Evolutionary conservation across 2,329 filamentous ascomycete species (phyloP), one percentile per base, ranked within the genome.

Genomic region (Cladorrhinum sp.): DNA sequence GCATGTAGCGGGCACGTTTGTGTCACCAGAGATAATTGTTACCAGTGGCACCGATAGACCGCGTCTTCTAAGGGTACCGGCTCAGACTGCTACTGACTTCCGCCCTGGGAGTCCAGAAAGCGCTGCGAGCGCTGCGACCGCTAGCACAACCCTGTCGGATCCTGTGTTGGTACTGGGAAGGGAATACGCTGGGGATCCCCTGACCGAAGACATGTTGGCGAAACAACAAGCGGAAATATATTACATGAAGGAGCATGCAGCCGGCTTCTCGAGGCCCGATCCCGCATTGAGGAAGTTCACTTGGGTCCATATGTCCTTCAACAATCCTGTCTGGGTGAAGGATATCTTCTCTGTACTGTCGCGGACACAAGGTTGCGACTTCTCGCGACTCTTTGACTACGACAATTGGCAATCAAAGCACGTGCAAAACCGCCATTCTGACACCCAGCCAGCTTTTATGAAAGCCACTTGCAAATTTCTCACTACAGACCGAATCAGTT

Each of bases 301-400:
- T 65, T 85, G 83, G 83, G 77, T 85, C 51, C 83, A 85, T 69
- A 64, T 83, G 18, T 80, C 82, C 0, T 85, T 79, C 25, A 85
- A 81, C 8, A 85, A 85, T 55, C 81, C 83, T 0, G 76, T 79
- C 0, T 85, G 83, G 83, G 82, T 85, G 2, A 83, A 81, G 66
- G 64, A 66, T 27, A 66, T 73, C 3, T 76, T 78, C 50, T 69
- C 74, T 23, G 80, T 75, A 61, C 72, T 83, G 2, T 75, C 80
- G 2, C 77, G 79, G 64, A 77, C 75, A 0, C 68, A 78, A 16
- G 68, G 72, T 4, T 71, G 71, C 45, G 77, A 69, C 41, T 76
- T 76, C 53, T 69, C 71, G 2, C 73, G 71, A 38, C 69, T 78
- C 0, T 72, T 78, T 22, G 73, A 70, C 60, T 76, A 77, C n/a